Evolutionary conservation across 441 rosid species (phyloP).

Genomic region (Kokia cookei): DNA sequence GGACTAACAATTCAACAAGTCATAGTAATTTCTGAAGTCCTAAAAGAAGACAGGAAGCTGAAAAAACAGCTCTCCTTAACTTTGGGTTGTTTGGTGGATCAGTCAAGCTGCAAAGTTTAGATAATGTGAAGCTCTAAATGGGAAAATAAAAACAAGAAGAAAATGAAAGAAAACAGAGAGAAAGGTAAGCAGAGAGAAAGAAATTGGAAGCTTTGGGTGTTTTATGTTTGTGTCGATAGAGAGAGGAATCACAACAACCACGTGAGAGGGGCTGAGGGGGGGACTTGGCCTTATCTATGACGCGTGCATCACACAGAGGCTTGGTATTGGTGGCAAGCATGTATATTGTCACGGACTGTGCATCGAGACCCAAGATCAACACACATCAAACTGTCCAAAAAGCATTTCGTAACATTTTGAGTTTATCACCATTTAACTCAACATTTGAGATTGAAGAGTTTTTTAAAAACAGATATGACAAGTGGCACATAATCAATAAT

Average conservation of each 20-base stretch:
- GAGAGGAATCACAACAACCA: neutral
- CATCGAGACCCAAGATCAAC: too few relatives aligned
- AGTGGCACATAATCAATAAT: too few relatives aligned
- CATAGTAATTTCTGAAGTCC: neutral
- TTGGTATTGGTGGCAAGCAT: neutral
- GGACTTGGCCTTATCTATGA: neutral
- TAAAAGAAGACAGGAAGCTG: neutral
- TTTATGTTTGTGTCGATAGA: neutral
- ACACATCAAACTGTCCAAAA: too few relatives aligned
- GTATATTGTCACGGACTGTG: too few relatives aligned
- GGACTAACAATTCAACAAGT: neutral
- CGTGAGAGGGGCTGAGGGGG: neutral
- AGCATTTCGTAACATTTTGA: too few relatives aligned
- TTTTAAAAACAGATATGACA: too few relatives aligned
- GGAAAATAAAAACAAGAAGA: neutral
- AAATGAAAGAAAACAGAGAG: neutral
- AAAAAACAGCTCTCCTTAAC: neutral
- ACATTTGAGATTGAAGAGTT: too few relatives aligned
- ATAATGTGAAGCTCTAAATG: neutral
- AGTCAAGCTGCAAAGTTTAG: neutral
- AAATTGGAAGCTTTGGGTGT: neutral
- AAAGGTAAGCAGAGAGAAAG: neutral
- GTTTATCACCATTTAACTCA: too few relatives aligned
- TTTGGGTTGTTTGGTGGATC: neutral
- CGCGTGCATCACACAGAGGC: neutral